Evolutionary conservation across 2,329 filamentous ascomycete species (phyloP).

Genomic region (Pseudogymnoascus sp.): DNA sequence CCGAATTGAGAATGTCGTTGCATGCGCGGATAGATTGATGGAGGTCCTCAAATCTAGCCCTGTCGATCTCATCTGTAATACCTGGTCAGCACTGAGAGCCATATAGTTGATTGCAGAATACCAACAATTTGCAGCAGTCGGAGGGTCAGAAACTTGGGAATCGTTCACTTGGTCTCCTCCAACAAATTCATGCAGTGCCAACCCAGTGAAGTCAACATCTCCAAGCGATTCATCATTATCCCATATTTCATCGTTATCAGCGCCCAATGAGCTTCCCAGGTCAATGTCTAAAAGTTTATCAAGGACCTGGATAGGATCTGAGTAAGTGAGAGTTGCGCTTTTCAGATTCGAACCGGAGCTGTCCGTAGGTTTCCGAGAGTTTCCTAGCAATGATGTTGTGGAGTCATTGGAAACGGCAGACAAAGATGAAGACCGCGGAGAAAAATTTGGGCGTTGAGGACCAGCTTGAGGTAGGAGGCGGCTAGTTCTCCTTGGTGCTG

Average conservation of each 20-base stretch:
- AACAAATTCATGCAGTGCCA: slow-evolving; percentile 59
- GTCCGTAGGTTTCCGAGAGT: slow-evolving; percentile 58
- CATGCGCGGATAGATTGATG: slow-evolving; percentile 84
- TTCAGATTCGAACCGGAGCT: slow-evolving; percentile 60
- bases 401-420: slow-evolving; percentile 74
- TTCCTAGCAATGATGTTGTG: slow-evolving; percentile 62
- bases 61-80: slow-evolving; percentile 63
- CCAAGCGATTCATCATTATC: slow-evolving; percentile 32
- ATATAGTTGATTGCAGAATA: slow-evolving; percentile 20
- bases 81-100: slow-evolving; percentile 16
- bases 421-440: slow-evolving; percentile 66
- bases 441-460: slow-evolving; percentile 58
- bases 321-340: slow-evolving; percentile 41
- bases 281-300: slow-evolving; percentile 31
- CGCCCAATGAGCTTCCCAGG: not conserved
- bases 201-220: slow-evolving; percentile 68
- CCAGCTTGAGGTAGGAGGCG: slow-evolving; percentile 61
- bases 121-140: slow-evolving; percentile 67
- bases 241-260: slow-evolving; percentile 25
- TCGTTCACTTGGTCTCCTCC: slow-evolving; percentile 12
- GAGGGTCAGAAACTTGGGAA: slow-evolving; percentile 38
- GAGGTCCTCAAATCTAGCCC: slow-evolving; percentile 78
- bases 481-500: slow-evolving; percentile 58
- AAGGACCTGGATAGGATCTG: slow-evolving; percentile 66
- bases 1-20: slow-evolving; percentile 86